phyloP scores from a whole-genome alignment of 768 basidiomycete species.

The Pholiota molesta region DNA sequence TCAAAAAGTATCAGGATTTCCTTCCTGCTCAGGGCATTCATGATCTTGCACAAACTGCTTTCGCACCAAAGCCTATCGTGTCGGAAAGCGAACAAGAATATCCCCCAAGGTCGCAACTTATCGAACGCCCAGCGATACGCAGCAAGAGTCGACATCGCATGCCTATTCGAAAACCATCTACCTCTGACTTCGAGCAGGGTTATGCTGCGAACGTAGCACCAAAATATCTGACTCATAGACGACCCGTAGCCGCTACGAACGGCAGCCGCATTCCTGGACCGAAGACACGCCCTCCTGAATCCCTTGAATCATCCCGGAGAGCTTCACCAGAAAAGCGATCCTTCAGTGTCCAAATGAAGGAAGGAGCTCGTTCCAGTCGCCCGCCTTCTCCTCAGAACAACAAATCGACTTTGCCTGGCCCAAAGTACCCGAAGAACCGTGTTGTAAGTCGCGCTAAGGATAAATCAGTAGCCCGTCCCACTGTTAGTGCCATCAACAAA shows the following conservation, averaged over 20 bases:
- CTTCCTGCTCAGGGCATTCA: slow-evolving; percentile 73
- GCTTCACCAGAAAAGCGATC: slow-evolving; percentile 76
- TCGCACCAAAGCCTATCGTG: slow-evolving; percentile 58
- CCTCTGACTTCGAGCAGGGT: slow-evolving; percentile 88
- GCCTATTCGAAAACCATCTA: slow-evolving; percentile 56
- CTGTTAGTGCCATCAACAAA: slow-evolving; percentile 46
- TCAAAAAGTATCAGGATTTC: slow-evolving; percentile 80
- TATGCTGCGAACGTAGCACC: slow-evolving; percentile 94
- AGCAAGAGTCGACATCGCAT: slow-evolving; percentile 54
- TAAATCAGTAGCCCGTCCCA: slow-evolving; percentile 45
- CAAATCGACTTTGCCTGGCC: slow-evolving; percentile 29
- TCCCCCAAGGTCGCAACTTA: slow-evolving; percentile 28
- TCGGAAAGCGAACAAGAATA: slow-evolving; percentile 87
- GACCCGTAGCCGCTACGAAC: slow-evolving; percentile 38
- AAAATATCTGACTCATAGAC: slow-evolving; percentile 63
- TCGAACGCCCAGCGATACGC: slow-evolving; percentile 43
- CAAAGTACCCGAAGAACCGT: slow-evolving; percentile 42
- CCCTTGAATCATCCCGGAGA: slow-evolving; percentile 62
- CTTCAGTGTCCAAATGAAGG: slow-evolving; percentile 36
- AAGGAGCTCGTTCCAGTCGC: slow-evolving; percentile 48
- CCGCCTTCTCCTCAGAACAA: slow-evolving; percentile 48
- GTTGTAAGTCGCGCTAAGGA: slow-evolving; percentile 42
- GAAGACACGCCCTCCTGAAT: slow-evolving; percentile 50
- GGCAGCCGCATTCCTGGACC: slow-evolving; percentile 59
- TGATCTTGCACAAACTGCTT: slow-evolving; percentile 71